These are phyloP conservation scores for Fusarium palustre DNA, from an alignment of 2,329 filamentous ascomycete species.

Conservation along the genomic window DNA sequence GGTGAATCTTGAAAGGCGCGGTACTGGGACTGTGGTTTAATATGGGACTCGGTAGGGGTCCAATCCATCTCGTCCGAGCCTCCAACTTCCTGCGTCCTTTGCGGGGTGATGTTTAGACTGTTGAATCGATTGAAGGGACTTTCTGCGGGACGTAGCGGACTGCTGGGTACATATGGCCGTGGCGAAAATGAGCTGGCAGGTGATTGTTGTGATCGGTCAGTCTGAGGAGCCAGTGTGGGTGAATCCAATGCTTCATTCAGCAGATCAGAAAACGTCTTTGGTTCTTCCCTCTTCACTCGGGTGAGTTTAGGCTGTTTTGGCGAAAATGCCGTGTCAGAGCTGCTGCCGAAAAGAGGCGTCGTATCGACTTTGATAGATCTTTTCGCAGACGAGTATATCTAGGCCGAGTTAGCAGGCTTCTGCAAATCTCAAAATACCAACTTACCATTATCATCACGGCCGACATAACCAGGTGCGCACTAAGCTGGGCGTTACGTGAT, in stretches of 20 bases:
- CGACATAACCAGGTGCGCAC: constrained; percentile 67
- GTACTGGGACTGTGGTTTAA: constrained; percentile 51
- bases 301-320: constrained; percentile 42
- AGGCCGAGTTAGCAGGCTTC: constrained; percentile 37
- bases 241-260: constrained; percentile 52
- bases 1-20: constrained; percentile 65
- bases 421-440: not conserved
- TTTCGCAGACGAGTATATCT: constrained; percentile 61
- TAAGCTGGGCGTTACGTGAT: constrained; percentile 57
- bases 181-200: constrained; percentile 37
- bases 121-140: constrained; percentile 28
- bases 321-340: constrained; percentile 40
- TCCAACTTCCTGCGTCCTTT: constrained; percentile 43
- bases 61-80: constrained; percentile 78
- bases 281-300: constrained; percentile 47
- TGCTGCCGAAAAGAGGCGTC: constrained; percentile 62
- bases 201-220: constrained; percentile 16
- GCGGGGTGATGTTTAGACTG: constrained; percentile 33
- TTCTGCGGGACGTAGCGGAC: constrained; percentile 17
- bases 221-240: constrained; percentile 24
- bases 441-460: constrained; percentile 66
- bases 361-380: constrained; percentile 67
- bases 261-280: constrained; percentile 59
- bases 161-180: constrained; percentile 32
- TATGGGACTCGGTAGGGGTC: constrained; percentile 69